Evolutionary conservation across 257 asterid species (phyloP), one percentile per base, ranked within the genome.

Genomic region (Ehretia macrophylla): DNA sequence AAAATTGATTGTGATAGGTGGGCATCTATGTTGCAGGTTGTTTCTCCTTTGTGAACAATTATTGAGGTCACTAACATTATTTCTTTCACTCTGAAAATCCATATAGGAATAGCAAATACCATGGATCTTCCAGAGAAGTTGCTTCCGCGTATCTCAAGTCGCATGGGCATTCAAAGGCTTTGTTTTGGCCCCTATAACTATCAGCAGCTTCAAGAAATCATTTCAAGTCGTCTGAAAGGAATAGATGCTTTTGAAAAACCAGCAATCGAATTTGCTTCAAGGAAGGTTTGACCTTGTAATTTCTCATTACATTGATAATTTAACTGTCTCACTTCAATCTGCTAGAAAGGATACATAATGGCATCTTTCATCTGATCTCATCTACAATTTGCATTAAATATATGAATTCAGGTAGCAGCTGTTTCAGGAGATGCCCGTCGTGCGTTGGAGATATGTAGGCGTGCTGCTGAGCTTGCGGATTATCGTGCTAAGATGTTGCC

Each of bases 81-180:
- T 35, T 35, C 42, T 58, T n/a, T 18, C 18, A 18, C 23, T 52
- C 53, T 60, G 21, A 54, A 27, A 1, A 27, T 27, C 6, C 4
- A 67, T 74, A 58, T 81, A 92, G 99, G 99, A 63, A 92, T 92
- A 72, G 99, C 99, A 81, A 92, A 92, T 76, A 92, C 99, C 48
- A 92, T 92, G 97, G 97, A 92, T 85, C 99, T 92, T 74, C 99
- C 99, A 37, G 99, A 92, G 80, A 92, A 86, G 84, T 68, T 92
- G 78, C 89, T 92, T 67, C 97, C 99, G 0, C 88, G 99, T 47
- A 88, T 92, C 75, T 88, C 97, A 35, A 92, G 99, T 75, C 93
- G 97, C n/a, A 88, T 92, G 99, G 97, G 99, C 72, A 81, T 92
- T 59, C 99, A 92, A 71, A 88, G 99, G 86, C 93, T 92, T 75